Percentiles rank a stretch among this genome's conserved stretches.
Conservation (phyloP, 305 asterid species). For the Solanum hybrid region DNA sequence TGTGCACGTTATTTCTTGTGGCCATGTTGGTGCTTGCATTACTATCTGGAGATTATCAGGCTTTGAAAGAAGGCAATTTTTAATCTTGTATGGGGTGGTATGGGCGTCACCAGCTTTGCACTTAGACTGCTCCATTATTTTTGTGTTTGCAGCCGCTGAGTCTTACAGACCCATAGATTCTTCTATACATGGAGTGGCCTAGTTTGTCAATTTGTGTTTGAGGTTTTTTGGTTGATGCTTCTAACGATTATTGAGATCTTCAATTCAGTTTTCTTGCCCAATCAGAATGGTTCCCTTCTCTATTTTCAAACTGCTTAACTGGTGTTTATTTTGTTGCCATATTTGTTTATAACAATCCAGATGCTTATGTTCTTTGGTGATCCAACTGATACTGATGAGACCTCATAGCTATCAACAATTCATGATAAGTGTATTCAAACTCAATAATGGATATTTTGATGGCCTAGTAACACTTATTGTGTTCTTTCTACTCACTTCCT, state of each 20-base stretch:
- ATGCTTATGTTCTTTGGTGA: background rate
- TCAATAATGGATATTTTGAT: background rate
- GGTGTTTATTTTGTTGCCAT: background rate
- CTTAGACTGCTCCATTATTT: background rate
- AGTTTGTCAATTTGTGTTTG: background rate
- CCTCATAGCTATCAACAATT: background rate
- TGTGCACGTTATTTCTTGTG: background rate
- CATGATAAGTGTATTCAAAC: background rate
- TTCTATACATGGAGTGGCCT: background rate
- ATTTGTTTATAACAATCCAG: background rate
- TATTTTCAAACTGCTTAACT: background rate
- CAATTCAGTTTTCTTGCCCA: background rate
- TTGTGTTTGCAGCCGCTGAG: background rate
- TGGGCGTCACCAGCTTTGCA: background rate
- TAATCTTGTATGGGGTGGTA: background rate
- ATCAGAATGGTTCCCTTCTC: background rate
- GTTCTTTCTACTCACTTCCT: background rate
- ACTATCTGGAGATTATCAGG: background rate
- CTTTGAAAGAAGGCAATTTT: background rate
- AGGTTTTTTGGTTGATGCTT: background rate
- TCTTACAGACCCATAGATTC: background rate
- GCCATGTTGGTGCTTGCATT: background rate
- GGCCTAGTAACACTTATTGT: background rate
- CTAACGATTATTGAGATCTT: background rate
- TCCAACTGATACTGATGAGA: background rate